A percentile compares a stretch with the other conserved stretches of the same genome.
Conservation (phyloP, 169 alveolate species). For the Cardiosporidium cionae region DNA sequence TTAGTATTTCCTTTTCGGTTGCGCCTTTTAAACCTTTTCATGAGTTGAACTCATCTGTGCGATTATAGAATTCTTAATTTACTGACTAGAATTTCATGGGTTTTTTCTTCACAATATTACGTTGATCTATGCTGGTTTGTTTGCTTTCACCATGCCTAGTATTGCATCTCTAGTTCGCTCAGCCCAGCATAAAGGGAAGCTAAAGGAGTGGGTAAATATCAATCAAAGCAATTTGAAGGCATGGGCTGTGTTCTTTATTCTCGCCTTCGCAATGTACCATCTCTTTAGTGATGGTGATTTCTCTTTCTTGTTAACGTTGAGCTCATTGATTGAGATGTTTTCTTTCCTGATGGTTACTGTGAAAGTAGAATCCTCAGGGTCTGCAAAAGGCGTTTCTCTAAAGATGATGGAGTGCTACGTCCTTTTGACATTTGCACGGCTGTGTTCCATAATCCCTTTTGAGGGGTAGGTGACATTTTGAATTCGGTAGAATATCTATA, state of each 20-base stretch:
- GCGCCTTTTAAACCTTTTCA: no score
- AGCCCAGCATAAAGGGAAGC: not conserved
- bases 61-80: no score
- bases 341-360: conserved; percentile 75
- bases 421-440: conserved; percentile 62
- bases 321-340: conserved; percentile 74
- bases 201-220: not conserved
- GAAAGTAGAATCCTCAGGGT: conserved; percentile 62
- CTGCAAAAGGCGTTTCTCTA: conserved; percentile 79
- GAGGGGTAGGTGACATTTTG: conserved; percentile 67
- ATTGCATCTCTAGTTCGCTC: no score
- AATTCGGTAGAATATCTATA: no score
- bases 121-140: no score
- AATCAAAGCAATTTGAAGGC: conserved; percentile 4
- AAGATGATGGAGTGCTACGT: conserved; percentile 76
- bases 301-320: conserved; percentile 78
- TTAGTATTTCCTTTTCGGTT: no score
- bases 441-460: conserved; percentile 76
- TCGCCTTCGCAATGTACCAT: conserved; percentile 60
- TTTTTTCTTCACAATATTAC: no score
- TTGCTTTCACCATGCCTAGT: no score
- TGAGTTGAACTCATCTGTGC: no score
- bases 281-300: conserved; percentile 83
- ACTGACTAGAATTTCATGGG: no score
- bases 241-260: conserved; percentile 43